Percentiles rank a stretch among this genome's conserved stretches.
Conservation (phyloP, 129 eudicot genomes). For the Flaveria linearis region DNA sequence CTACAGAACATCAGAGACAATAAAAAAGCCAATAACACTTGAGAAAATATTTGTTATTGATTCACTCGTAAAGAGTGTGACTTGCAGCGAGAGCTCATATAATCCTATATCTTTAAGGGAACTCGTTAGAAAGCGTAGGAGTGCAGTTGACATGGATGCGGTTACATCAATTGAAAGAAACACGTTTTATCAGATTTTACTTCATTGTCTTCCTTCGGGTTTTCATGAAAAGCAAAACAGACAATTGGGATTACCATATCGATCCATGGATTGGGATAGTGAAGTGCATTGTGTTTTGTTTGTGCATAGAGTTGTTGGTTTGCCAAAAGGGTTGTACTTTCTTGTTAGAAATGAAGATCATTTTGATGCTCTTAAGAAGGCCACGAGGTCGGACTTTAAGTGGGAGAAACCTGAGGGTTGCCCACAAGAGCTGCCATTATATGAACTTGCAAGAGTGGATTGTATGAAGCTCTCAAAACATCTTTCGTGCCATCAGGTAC, state of each 20-base stretch:
- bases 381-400: slow-evolving; percentile 62
- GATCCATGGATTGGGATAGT: slow-evolving; percentile 83
- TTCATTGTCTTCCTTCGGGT: slow-evolving; percentile 83
- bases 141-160: slow-evolving; percentile 98
- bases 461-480: slow-evolving; percentile 59
- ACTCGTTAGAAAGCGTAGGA: slow-evolving; percentile 85
- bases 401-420: slow-evolving; percentile 95
- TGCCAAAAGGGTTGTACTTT: slow-evolving; percentile 84
- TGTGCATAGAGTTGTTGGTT: slow-evolving; percentile 87
- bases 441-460: slow-evolving; percentile 69
- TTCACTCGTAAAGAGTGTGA: slow-evolving; percentile 44
- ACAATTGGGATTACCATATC: slow-evolving; percentile 72
- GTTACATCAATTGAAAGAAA: slow-evolving; percentile 48
- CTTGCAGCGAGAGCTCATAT: slow-evolving; percentile 50
- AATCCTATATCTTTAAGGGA: slow-evolving; percentile 54
- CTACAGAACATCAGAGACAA: slow-evolving; percentile 64
- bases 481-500: slow-evolving; percentile 92
- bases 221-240: slow-evolving; percentile 55
- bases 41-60: slow-evolving; percentile 37
- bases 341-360: slow-evolving; percentile 87
- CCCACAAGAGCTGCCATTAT: slow-evolving; percentile 77
- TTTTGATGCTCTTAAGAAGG: slow-evolving; percentile 57
- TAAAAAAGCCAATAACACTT: slow-evolving; percentile 55
- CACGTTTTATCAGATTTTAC: slow-evolving; percentile 75
- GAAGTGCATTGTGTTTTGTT: slow-evolving; percentile 85